Conservation (phyloP, 495 filamentous ascomycete genomes). For the Jackrogersella minutella region DNA sequence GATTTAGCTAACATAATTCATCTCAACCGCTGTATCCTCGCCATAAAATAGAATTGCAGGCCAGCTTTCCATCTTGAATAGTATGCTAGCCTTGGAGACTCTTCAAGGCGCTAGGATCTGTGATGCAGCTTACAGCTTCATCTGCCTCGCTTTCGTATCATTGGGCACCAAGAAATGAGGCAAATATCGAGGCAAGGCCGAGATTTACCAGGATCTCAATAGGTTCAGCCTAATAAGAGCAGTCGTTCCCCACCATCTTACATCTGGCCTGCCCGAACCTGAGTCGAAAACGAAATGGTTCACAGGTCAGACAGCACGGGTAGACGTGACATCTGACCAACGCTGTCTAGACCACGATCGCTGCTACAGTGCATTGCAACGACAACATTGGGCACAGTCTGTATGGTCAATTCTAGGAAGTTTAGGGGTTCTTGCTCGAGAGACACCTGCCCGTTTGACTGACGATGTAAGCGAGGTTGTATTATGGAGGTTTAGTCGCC, state of each 20-base stretch:
- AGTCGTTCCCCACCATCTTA: conserved; percentile 10
- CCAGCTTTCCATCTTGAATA: background rate
- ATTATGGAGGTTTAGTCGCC: background rate
- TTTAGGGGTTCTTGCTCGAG: conserved; percentile 4
- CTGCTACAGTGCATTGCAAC: background rate
- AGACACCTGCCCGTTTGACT: background rate
- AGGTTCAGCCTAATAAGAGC: conserved; percentile 14
- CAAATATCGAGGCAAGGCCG: conserved; percentile 7
- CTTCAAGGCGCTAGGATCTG: conserved; percentile 2
- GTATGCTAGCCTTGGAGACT: conserved; percentile 15
- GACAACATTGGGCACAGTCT: background rate
- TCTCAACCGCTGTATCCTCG: background rate
- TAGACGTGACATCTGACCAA: conserved; percentile 16
- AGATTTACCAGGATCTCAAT: background rate
- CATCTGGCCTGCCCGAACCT: conserved; percentile 6
- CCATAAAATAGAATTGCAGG: conserved; percentile 13
- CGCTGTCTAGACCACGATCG: conserved; percentile 17
- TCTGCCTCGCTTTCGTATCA: conserved; percentile 1
- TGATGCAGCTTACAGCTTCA: conserved; percentile 13
- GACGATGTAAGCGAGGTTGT: conserved; percentile 12
- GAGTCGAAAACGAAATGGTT: conserved; percentile 12
- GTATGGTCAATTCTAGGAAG: conserved; percentile 2
- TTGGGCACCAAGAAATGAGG: conserved; percentile 33
- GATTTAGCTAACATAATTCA: background rate
- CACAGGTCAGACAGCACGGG: conserved; percentile 9